Percentiles rank a stretch among this genome's conserved stretches.
These are phyloP conservation scores for Mycena vulgaris DNA, from an alignment of 768 basidiomycete species.

Conservation along the genomic window DNA sequence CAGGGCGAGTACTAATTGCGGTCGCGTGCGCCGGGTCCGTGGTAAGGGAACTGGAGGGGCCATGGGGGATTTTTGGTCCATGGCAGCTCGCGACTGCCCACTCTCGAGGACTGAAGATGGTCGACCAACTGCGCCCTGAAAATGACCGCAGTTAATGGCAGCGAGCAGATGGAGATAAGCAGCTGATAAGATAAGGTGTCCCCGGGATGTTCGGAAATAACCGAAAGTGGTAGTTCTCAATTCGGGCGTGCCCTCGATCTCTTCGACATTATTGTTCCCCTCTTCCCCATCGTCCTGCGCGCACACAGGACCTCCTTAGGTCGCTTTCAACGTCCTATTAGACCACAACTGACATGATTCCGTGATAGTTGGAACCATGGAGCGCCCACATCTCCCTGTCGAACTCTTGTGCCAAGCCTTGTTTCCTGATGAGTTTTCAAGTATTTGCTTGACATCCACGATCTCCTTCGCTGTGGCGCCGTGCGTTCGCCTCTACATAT, in stretches of 20 bases:
- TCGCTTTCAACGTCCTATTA: background rate
- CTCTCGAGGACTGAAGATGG: too few species aligned
- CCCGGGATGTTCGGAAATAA: too few species aligned
- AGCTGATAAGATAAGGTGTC: too few species aligned
- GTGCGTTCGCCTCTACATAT: slow-evolving; percentile 8
- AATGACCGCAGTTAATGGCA: too few species aligned
- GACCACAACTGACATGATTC: too few species aligned
- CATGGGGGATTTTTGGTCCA: too few species aligned
- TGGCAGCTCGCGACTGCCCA: too few species aligned
- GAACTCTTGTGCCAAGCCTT: slow-evolving; percentile 26
- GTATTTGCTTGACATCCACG: slow-evolving; percentile 19
- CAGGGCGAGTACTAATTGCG: slow-evolving; percentile 6
- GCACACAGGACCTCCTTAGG: background rate
- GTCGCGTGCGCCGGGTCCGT: background rate
- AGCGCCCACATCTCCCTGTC: slow-evolving; percentile 30
- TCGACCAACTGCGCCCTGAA: too few species aligned
- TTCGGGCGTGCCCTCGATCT: background rate
- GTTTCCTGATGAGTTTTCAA: too few species aligned
- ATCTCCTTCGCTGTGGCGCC: slow-evolving; percentile 21
- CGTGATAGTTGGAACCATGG: background rate
- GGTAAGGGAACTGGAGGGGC: too few species aligned
- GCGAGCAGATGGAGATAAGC: too few species aligned
- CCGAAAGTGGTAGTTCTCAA: slow-evolving; percentile 3
- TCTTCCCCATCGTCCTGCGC: background rate
- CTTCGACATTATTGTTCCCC: background rate